Evolutionary conservation across 176 grass and related monocot species (phyloP).

Genomic region (Cenchrus fungigraminus): DNA sequence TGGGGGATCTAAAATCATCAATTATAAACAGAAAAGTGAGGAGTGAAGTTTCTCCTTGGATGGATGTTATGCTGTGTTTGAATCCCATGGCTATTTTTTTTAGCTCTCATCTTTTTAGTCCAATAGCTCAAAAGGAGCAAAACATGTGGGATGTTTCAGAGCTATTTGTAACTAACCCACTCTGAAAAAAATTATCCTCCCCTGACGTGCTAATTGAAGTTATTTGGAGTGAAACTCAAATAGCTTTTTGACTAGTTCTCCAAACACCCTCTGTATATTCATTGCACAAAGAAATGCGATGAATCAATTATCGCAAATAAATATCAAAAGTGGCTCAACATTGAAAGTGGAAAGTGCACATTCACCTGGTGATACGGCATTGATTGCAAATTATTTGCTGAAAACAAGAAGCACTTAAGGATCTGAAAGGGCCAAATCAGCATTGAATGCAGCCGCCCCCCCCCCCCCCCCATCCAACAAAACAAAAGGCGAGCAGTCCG

Average conservation of each 20-base stretch:
- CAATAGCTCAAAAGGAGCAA: too few species aligned
- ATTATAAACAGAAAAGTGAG: background rate
- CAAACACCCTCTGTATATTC: background rate
- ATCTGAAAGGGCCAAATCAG: constrained; percentile 13
- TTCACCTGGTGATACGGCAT: background rate
- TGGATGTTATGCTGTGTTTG: background rate
- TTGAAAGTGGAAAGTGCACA: constrained; percentile 14
- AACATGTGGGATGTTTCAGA: too few species aligned
- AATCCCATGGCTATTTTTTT: too few species aligned
- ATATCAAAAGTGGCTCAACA: background rate
- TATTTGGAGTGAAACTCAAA: too few species aligned
- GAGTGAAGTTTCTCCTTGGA: background rate
- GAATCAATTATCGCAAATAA: background rate
- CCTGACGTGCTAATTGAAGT: too few species aligned
- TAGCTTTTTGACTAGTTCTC: too few species aligned
- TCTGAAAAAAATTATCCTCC: too few species aligned
- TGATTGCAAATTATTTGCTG: constrained; percentile 19
- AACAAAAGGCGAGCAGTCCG: constrained; percentile 24
- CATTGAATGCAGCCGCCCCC: constrained; percentile 1
- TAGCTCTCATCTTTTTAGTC: too few species aligned
- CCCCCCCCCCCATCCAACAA: constrained; percentile 5
- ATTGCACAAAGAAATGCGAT: background rate
- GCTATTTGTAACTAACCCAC: too few species aligned
- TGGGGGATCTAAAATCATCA: background rate
- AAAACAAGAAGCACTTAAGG: constrained; percentile 29